A percentile compares a stretch with the other conserved stretches of the same genome.
phyloP scores from a whole-genome alignment of 306 rosid genomes.

The Sechiopsis laciniata region DNA sequence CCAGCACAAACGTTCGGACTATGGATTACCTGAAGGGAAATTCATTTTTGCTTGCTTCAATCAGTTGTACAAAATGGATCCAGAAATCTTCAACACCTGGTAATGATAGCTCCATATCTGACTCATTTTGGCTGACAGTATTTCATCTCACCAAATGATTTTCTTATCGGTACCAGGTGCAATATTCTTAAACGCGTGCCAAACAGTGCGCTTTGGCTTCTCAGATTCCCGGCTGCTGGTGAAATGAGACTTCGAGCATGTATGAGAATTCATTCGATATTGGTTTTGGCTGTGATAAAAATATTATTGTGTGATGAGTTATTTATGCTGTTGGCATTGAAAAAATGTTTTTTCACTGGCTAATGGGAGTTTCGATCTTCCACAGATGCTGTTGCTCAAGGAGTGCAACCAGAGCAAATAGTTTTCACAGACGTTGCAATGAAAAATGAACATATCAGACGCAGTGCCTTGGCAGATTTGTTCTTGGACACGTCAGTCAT shows the following conservation, averaged over 20 bases:
- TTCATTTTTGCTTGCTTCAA: conserved; percentile 94
- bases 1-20: conserved; percentile 75
- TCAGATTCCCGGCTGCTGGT: conserved; percentile 96
- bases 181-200: conserved; percentile 93
- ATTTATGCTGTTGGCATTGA: neutral
- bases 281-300: neutral
- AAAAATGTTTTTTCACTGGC: neutral
- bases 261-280: conserved; percentile 31
- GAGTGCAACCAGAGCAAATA: conserved; percentile 87
- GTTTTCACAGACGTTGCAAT: conserved; percentile 95
- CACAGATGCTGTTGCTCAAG: conserved; percentile 85
- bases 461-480: conserved; percentile 85
- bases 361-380: conserved; percentile 3
- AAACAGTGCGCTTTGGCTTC: conserved; percentile 96
- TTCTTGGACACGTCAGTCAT: conserved; percentile 82
- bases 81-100: conserved; percentile 87
- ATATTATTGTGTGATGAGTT: neutral
- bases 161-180: conserved; percentile 54
- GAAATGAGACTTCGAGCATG: conserved; percentile 86
- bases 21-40: conserved; percentile 83
- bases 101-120: conserved; percentile 28
- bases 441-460: conserved; percentile 92
- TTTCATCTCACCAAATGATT: conserved; percentile 21
- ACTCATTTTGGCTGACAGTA: neutral
- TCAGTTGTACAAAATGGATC: conserved; percentile 99